Base-by-base conservation (phyloP, 2,329 filamentous ascomycete genomes). In the Mycogone perniciosa region DNA sequence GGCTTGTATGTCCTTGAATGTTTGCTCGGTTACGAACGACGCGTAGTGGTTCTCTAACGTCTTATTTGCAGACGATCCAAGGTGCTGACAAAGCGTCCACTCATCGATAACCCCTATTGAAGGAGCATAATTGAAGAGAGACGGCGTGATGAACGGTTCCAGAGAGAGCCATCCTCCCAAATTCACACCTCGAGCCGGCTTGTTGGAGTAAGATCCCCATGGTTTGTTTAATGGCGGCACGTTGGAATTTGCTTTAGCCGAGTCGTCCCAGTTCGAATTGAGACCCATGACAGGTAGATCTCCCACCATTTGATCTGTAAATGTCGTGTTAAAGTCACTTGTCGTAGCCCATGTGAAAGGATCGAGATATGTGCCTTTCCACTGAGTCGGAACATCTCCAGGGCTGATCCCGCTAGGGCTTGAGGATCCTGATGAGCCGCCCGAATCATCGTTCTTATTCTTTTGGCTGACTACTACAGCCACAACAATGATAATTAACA, bases 71-170 rank as follows among this genome's bases (percentile, higher is more conserved):
- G 75, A 73, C 1, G 79, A 64, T 0, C 89, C 92, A 1, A 97
- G 78, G 57, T 86, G 78, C 41, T 75, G 68, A 54, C 81, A 82
- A 27, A 97, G 75, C 0, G 88, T 95, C 69, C 81, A 97, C 67
- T 99, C 93, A 63, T 99, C 93, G 13, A 97, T 77, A 39, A 97
- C 81, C 5, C 81, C 73, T 73, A 84, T 58, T 11, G 67, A 64
- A 5, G 75, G 72, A 64, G 86, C 89, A 55, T 78, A 79, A 54
- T 82, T 71, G 71, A 99, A 99, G 29, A 96, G 77, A 0, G 91
- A 96, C 0, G 93, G 93, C 4, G 89, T 92, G 64, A 99, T 97
- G 66, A 95, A 96, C 0, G 93, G 93, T 63, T 99, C 93, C 9
- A 99, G 72, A 3, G 86, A 88, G 2, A 99, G 79, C 93, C 93